A percentile compares a stretch with the other conserved stretches of the same genome.
These are phyloP conservation scores for Fonsecaea erecta DNA, from an alignment of 2,329 filamentous ascomycete genomes.

Conservation along the genomic window DNA sequence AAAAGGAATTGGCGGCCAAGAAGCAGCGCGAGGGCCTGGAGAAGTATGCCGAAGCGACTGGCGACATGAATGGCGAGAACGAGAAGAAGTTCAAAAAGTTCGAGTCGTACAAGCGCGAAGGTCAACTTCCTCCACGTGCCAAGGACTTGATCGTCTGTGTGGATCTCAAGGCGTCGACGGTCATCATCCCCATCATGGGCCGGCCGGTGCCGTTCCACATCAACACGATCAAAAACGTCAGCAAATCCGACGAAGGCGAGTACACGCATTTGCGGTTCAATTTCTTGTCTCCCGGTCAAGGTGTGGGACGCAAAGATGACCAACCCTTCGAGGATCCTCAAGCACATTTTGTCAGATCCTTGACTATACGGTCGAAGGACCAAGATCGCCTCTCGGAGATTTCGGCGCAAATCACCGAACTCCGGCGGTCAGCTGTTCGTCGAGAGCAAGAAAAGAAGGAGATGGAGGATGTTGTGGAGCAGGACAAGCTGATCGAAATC, in stretches of 20 bases:
- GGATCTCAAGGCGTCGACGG: constrained; percentile 84
- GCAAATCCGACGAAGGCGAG: constrained; percentile 94
- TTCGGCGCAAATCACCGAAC: constrained; percentile 88
- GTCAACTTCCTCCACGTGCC: constrained; percentile 82
- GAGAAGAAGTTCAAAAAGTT: constrained; percentile 99
- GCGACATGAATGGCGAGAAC: constrained; percentile 83
- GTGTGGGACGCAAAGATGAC: constrained; percentile 95
- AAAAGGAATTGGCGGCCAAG: constrained; percentile 83
- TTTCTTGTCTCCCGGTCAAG: constrained; percentile 94
- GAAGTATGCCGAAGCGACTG: constrained; percentile 82
- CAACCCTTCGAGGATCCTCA: constrained; percentile 96
- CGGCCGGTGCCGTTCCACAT: constrained; percentile 98
- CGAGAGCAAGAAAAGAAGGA: constrained; percentile 99
- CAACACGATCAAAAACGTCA: constrained; percentile 97
- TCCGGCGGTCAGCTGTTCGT: constrained; percentile 90
- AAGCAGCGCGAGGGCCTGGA: constrained; percentile 88
- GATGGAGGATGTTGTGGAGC: constrained; percentile 98
- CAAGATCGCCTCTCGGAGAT: constrained; percentile 88
- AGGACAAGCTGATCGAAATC: constrained; percentile 95
- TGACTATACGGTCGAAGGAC: constrained; percentile 93
- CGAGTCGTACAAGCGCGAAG: constrained; percentile 98
- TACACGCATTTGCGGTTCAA: constrained; percentile 96
- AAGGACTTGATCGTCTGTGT: constrained; percentile 88
- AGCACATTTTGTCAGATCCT: constrained; percentile 91
- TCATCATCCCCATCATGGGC: constrained; percentile 96